These are phyloP conservation scores for Penicillium sp. DNA, from an alignment of 2,329 filamentous ascomycete genomes.

Conservation along the genomic window DNA sequence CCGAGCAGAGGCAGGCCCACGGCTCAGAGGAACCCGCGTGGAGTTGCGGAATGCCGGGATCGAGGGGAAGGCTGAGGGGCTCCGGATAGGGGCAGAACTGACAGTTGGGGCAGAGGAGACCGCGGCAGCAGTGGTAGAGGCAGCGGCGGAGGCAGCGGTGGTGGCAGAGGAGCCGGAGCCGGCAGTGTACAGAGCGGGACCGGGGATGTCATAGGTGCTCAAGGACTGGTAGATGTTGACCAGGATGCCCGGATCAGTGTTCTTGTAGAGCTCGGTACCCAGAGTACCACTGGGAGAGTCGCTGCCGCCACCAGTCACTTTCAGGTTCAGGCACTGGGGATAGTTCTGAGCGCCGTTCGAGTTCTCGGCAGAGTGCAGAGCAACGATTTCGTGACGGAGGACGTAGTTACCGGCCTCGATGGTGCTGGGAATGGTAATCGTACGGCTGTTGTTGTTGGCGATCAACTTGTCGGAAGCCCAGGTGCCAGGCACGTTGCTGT, in stretches of 20 bases:
- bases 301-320: constrained; percentile 56
- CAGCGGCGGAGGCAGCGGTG: constrained; percentile 10
- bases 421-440: constrained; percentile 47
- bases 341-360: constrained; percentile 54
- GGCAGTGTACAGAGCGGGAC: constrained; percentile 42
- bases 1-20: constrained; percentile 3
- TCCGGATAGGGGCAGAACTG: constrained; percentile 17
- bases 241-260: constrained; percentile 56
- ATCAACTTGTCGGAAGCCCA: constrained; percentile 59
- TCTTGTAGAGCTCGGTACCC: constrained; percentile 57
- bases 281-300: constrained; percentile 48
- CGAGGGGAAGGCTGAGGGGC: constrained; percentile 13
- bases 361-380: constrained; percentile 48
- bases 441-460: constrained; percentile 52
- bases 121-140: not conserved
- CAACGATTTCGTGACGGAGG: constrained; percentile 57
- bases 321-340: constrained; percentile 60
- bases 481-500: constrained; percentile 42
- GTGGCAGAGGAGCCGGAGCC: constrained; percentile 18
- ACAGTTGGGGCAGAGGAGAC: constrained; percentile 12
- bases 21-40: constrained; percentile 9
- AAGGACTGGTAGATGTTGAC: constrained; percentile 58
- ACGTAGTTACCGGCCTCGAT: constrained; percentile 54
- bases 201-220: constrained; percentile 51
- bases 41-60: constrained; percentile 14